These are phyloP conservation scores for Trametes hirsuta DNA, from an alignment of 1,284 basidiomycete species.

Conservation along the genomic window DNA sequence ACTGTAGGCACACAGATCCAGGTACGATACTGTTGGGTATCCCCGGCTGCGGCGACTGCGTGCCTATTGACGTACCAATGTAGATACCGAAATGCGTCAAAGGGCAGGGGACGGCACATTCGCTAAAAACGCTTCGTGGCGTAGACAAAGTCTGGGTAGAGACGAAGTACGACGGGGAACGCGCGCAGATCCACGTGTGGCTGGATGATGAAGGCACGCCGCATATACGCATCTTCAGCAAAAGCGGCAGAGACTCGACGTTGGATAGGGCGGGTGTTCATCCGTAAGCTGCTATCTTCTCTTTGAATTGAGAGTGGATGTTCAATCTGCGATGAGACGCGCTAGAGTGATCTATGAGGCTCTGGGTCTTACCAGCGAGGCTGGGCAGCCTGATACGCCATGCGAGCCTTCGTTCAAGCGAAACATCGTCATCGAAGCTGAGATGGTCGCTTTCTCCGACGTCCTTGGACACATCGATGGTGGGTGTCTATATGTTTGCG, in stretches of 20 bases:
- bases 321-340: neutral
- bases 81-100: conserved; percentile 85
- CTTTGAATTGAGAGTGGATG: neutral
- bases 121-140: conserved; percentile 51
- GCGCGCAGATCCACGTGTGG: conserved; percentile 85
- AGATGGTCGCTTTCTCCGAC: conserved; percentile 84
- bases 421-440: conserved; percentile 80
- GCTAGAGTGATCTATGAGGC: conserved; percentile 64
- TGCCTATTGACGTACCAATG: neutral
- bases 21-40: conserved; percentile 37
- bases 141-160: conserved; percentile 73
- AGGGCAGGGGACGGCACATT: conserved; percentile 59
- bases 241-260: conserved; percentile 83
- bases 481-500: conserved; percentile 30
- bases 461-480: conserved; percentile 56
- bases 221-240: conserved; percentile 79
- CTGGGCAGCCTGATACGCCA: neutral
- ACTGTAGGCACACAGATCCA: conserved; percentile 56
- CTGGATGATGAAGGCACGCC: conserved; percentile 41
- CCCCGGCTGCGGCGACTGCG: neutral
- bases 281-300: conserved; percentile 43
- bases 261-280: conserved; percentile 72
- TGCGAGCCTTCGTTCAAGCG: conserved; percentile 35
- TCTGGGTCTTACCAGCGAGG: conserved; percentile 47
- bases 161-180: conserved; percentile 90